Percentiles rank a stretch among this genome's conserved stretches.
These are phyloP conservation scores for Ophiostoma piceae DNA, from an alignment of 2,329 filamentous ascomycete genomes.

Conservation along the genomic window DNA sequence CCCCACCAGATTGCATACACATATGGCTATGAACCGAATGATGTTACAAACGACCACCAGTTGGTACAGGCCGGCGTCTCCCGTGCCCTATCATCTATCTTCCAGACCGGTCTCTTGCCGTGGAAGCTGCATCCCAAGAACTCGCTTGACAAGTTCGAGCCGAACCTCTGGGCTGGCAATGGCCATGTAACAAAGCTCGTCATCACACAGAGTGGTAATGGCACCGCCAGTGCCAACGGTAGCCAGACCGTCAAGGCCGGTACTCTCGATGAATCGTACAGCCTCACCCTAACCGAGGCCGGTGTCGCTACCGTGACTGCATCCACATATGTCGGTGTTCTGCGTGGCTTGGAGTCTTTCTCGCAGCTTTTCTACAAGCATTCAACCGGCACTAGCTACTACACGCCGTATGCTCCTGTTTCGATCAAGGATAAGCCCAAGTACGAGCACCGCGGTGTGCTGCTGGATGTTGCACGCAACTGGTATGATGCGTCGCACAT, in stretches of 20 bases:
- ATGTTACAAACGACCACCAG: slow-evolving; percentile 44
- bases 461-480: slow-evolving; percentile 71
- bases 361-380: slow-evolving; percentile 74
- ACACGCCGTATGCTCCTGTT: slow-evolving; percentile 67
- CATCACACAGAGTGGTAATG: slow-evolving; percentile 47
- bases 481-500: slow-evolving; percentile 65
- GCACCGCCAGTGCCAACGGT: background rate
- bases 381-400: slow-evolving; percentile 52
- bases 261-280: slow-evolving; percentile 71
- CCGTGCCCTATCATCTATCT: slow-evolving; percentile 59
- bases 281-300: slow-evolving; percentile 51
- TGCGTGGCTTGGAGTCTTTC: slow-evolving; percentile 71
- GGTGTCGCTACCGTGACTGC: slow-evolving; percentile 61
- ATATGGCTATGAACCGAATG: slow-evolving; percentile 40
- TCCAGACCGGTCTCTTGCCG: slow-evolving; percentile 64
- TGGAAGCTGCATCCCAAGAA: slow-evolving; percentile 70
- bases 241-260: slow-evolving; percentile 46
- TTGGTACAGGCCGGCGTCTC: slow-evolving; percentile 53
- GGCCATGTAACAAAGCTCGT: slow-evolving; percentile 50
- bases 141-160: slow-evolving; percentile 56
- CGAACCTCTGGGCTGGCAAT: slow-evolving; percentile 40
- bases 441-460: slow-evolving; percentile 71
- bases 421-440: slow-evolving; percentile 66
- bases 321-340: slow-evolving; percentile 61
- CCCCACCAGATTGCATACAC: slow-evolving; percentile 44